Conservation (phyloP, 176 grass and related monocot genomes). For the Lolium rigidum region DNA sequence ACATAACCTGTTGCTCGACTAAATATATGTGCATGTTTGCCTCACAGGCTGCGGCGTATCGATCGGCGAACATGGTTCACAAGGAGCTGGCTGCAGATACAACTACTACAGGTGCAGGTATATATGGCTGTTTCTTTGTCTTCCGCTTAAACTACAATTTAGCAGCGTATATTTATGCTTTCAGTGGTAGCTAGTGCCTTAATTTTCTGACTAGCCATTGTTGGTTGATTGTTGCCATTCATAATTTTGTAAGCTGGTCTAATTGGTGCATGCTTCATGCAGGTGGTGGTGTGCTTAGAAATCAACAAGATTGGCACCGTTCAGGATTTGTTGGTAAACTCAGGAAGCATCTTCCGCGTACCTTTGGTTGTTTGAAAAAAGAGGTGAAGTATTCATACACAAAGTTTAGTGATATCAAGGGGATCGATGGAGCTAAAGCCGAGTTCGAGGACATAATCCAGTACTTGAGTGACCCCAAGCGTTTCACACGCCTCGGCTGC, state of each 20-base stretch:
- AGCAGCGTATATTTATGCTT: neutral
- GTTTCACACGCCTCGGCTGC: conserved; percentile 19
- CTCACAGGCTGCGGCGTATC: neutral
- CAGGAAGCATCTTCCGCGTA: neutral
- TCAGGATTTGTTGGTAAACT: conserved; percentile 41
- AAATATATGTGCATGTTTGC: neutral
- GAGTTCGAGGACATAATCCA: neutral
- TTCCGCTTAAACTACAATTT: neutral
- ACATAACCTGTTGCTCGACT: neutral
- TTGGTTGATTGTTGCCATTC: neutral
- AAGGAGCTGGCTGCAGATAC: neutral
- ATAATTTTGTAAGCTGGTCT: neutral
- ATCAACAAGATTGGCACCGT: conserved; percentile 34
- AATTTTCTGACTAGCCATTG: neutral
- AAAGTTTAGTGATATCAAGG: neutral
- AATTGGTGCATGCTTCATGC: no score
- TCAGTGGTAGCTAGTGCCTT: neutral
- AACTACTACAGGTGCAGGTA: neutral
- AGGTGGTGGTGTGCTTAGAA: no score
- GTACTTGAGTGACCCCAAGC: neutral
- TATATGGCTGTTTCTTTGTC: neutral
- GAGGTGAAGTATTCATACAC: neutral
- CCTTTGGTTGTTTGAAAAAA: neutral
- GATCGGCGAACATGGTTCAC: neutral
- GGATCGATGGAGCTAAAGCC: conserved; percentile 5